These are phyloP conservation scores for Termitomyces sp. DNA, from an alignment of 768 basidiomycete species.

Conservation along the genomic window DNA sequence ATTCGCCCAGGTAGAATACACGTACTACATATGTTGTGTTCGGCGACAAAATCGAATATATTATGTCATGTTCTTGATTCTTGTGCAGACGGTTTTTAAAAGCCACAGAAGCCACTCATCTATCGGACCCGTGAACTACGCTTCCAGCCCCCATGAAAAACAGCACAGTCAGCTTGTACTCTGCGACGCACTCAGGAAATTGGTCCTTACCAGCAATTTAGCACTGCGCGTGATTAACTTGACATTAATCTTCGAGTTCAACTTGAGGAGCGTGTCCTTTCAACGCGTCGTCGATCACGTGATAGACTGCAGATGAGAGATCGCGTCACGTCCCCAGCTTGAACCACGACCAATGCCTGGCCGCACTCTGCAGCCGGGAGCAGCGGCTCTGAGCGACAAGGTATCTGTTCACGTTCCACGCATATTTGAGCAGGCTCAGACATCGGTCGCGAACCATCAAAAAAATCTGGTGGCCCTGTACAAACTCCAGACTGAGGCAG, in stretches of 20 bases:
- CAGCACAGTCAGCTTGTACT: neutral
- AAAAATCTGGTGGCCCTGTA: constrained; percentile 84
- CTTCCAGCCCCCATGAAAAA: neutral
- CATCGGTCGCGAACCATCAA: constrained; percentile 71
- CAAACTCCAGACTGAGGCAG: constrained; percentile 70
- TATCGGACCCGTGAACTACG: too few species aligned
- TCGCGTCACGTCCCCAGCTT: neutral
- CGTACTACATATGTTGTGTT: neutral
- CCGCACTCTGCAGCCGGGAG: constrained; percentile 8
- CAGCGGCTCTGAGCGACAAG: constrained; percentile 5
- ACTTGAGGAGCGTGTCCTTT: neutral
- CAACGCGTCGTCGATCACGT: neutral
- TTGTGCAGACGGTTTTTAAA: too few species aligned
- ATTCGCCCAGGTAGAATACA: constrained; percentile 5
- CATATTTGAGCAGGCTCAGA: constrained; percentile 80
- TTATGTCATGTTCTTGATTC: neutral
- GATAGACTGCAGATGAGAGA: neutral
- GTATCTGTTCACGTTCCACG: constrained; percentile 34
- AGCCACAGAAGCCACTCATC: too few species aligned
- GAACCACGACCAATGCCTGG: constrained; percentile 13
- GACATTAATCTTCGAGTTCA: too few species aligned
- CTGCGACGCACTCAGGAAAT: neutral
- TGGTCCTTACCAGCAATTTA: too few species aligned
- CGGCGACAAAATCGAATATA: neutral
- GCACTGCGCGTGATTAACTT: neutral